Percentiles rank a stretch among this genome's conserved stretches.
Conservation (phyloP, 352 stramenopile species). For the Phytophthora podocarpi region DNA sequence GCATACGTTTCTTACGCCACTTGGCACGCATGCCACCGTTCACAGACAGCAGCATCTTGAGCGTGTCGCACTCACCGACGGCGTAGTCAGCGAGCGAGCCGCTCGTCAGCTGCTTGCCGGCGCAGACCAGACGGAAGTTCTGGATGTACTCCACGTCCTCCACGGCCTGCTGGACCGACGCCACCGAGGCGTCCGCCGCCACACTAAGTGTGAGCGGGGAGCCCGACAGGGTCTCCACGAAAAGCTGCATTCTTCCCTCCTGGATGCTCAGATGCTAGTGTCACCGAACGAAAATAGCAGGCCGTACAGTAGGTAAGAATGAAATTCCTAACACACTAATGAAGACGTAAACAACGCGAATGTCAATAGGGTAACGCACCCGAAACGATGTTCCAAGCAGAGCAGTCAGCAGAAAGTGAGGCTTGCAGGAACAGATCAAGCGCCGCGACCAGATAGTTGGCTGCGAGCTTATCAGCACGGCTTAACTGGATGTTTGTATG, state of each 20-base stretch:
- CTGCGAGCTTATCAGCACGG: slow-evolving; percentile 7
- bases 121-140: slow-evolving; percentile 91
- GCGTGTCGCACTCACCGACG: slow-evolving; percentile 91
- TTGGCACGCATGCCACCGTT: slow-evolving; percentile 96
- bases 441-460: slow-evolving; percentile 8
- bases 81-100: slow-evolving; percentile 93
- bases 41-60: slow-evolving; percentile 92
- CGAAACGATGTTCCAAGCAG: slow-evolving; percentile 83
- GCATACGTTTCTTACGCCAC: slow-evolving; percentile 99
- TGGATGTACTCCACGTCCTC: slow-evolving; percentile 96
- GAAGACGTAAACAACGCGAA: background rate
- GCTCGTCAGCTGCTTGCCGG: slow-evolving; percentile 75
- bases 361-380: slow-evolving; percentile 33
- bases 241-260: slow-evolving; percentile 95
- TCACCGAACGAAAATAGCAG: slow-evolving; percentile 8
- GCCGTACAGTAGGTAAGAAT: slow-evolving; percentile 1
- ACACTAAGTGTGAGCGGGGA: slow-evolving; percentile 82
- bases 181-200: slow-evolving; percentile 89
- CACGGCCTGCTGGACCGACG: slow-evolving; percentile 93
- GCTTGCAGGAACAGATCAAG: background rate
- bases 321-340: background rate
- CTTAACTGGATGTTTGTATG: slow-evolving; percentile 13
- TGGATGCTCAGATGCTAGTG: slow-evolving; percentile 92
- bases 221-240: slow-evolving; percentile 91
- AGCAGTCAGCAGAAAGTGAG: slow-evolving; percentile 94